Conservation (phyloP, 768 basidiomycete species). For the Phylloporus arenicola region DNA sequence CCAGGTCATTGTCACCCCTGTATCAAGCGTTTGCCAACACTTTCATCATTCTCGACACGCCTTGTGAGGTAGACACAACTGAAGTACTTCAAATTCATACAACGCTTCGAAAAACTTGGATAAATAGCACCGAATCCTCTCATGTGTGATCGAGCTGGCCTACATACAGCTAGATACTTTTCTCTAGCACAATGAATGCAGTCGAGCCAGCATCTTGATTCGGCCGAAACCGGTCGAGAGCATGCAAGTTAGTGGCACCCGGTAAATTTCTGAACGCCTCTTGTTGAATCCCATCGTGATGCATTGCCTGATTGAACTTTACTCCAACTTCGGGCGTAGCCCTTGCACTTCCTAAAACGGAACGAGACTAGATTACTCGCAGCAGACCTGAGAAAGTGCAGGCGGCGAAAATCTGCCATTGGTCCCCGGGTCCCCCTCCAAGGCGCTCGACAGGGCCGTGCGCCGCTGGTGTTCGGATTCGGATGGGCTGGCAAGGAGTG, state of each 20-base stretch:
- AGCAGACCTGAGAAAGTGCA: neutral
- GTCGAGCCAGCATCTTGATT: neutral
- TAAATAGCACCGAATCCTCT: neutral
- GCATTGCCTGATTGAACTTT: too few relatives aligned
- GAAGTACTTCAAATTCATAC: neutral
- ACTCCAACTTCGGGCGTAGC: too few relatives aligned
- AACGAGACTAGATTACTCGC: too few relatives aligned
- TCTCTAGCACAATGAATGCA: neutral
- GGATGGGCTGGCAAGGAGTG: neutral
- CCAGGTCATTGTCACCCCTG: too few relatives aligned
- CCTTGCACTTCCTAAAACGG: too few relatives aligned
- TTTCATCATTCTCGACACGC: neutral
- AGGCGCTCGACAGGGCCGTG: neutral
- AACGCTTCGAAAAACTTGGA: neutral
- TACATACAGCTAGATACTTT: too few relatives aligned
- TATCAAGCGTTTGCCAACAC: too few relatives aligned
- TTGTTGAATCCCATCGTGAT: too few relatives aligned
- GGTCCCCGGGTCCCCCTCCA: constrained; percentile 3
- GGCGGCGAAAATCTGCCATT: constrained; percentile 9
- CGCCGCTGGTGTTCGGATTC: neutral
- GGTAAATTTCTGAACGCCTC: too few relatives aligned
- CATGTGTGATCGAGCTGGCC: neutral
- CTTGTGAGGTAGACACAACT: neutral
- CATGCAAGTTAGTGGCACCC: too few relatives aligned
- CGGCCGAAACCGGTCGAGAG: too few relatives aligned